Evolutionary conservation across 192 early-diverging fungal genomes (phyloP).

Genomic region (Mortierella alpina): DNA sequence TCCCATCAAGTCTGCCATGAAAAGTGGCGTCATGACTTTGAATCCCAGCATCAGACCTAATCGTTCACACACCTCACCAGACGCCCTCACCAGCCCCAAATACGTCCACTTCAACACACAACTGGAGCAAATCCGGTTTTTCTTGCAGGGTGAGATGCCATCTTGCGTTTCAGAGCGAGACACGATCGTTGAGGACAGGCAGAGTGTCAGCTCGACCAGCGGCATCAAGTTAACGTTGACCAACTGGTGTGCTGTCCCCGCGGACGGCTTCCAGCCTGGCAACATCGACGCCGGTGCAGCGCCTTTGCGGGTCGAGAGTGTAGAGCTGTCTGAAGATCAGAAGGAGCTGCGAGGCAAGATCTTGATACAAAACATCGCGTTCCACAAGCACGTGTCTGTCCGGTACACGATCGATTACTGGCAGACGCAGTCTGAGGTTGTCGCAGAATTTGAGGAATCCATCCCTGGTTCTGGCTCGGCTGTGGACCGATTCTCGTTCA

Average conservation of each 20-base stretch:
- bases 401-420: slow-evolving; percentile 88
- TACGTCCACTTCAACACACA: slow-evolving; percentile 77
- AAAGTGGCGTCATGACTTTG: slow-evolving; percentile 7
- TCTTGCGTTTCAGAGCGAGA: slow-evolving; percentile 57
- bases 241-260: slow-evolving; percentile 49
- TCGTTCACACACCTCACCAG: slow-evolving; percentile 48
- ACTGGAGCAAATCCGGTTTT: slow-evolving; percentile 76
- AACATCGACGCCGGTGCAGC: slow-evolving; percentile 42
- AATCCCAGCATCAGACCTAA: slow-evolving; percentile 8
- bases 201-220: slow-evolving; percentile 25
- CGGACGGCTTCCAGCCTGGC: slow-evolving; percentile 23
- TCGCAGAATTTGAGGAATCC: slow-evolving; percentile 71
- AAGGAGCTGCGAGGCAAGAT: slow-evolving; percentile 71
- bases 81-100: slow-evolving; percentile 59
- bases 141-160: slow-evolving; percentile 77
- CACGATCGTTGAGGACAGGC: slow-evolving; percentile 30
- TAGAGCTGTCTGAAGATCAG: slow-evolving; percentile 63
- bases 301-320: slow-evolving; percentile 69
- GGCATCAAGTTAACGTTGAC: slow-evolving; percentile 50
- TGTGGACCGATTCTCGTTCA: slow-evolving; percentile 77
- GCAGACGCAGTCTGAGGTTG: slow-evolving; percentile 74
- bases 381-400: slow-evolving; percentile 83
- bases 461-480: slow-evolving; percentile 62
- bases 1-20: slow-evolving; percentile 47
- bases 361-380: slow-evolving; percentile 88